A percentile compares a stretch with the other conserved stretches of the same genome.
Conservation (phyloP, 202 grass and related monocot species). For the Schoenoplectus triqueter region DNA sequence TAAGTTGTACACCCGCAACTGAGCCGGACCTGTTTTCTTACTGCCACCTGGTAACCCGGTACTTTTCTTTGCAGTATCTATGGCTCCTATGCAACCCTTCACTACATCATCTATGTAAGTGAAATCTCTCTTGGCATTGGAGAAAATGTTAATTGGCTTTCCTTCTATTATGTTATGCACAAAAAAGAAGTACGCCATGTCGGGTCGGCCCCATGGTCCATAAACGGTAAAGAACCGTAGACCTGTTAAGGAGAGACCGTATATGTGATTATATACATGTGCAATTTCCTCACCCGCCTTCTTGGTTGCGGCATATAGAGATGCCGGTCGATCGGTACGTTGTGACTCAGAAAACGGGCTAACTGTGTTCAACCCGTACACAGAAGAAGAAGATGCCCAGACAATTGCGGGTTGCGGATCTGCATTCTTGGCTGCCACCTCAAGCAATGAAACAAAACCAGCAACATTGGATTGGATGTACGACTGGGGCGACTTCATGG, state of each 20-base stretch:
- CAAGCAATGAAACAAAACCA: conserved; percentile 72
- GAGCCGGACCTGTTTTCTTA: conserved; percentile 67
- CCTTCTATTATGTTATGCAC: conserved; percentile 69
- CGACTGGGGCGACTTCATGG: conserved; percentile 85
- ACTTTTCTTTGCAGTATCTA: conserved; percentile 74
- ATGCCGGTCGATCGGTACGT: conserved; percentile 87
- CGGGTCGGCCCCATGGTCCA: conserved; percentile 89
- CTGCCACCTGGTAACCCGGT: conserved; percentile 59
- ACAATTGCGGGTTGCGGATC: conserved; percentile 94
- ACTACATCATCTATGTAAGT: conserved; percentile 99
- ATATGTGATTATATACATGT: conserved; percentile 94
- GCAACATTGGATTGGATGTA: conserved; percentile 95
- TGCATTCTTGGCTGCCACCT: conserved; percentile 74
- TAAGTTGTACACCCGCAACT: conserved; percentile 86
- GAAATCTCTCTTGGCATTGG: conserved; percentile 83
- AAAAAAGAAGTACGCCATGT: conserved; percentile 99
- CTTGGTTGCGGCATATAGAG: conserved; percentile 97
- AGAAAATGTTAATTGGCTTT: conserved; percentile 83
- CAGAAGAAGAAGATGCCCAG: conserved; percentile 89
- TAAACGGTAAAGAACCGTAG: conserved; percentile 98
- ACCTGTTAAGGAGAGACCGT: conserved; percentile 92
- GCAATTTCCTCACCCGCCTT: conserved; percentile 97
- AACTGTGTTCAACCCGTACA: conserved; percentile 84
- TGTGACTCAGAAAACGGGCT: conserved; percentile 88
- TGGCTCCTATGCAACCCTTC: conserved; percentile 76